Base-by-base conservation (phyloP, 768 basidiomycete genomes). In the Naganishia friedmannii region DNA sequence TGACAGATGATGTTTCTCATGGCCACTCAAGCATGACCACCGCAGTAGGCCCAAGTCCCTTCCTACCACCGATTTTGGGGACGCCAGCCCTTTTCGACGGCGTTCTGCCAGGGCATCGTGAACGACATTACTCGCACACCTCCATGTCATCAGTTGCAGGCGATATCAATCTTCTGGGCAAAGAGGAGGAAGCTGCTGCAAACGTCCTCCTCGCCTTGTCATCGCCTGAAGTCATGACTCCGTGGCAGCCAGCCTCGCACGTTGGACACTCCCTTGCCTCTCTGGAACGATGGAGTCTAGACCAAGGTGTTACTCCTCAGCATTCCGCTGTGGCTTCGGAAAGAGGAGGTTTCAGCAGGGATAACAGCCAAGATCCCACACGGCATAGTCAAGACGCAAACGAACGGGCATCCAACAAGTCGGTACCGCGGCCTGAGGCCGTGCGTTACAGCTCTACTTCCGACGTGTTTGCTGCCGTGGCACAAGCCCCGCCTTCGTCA, bases 111-210 rank as follows among this genome's bases (percentile, higher is more conserved):
- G 10, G 32, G 23, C 21, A 29, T 34, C 48, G 31, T 26, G 39
- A 45, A 28, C 23, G 60, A 23, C 60, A 46, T 46, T 46, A 51
- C 32, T 46, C 56, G 32, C 68, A 9, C 29, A 31, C 32, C 4
- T 46, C 46, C 2, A 46, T 57, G 13, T 60, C 68, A 9, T 69
- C 68, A 26, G 29, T 32, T 4, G 42, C 51, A 10, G 39, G 42
- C 19, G 28, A 68, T 42, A 53, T 45, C 37, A 31, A 58, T 31
- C 55, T 32, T 37, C 54, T 60, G 39, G 45, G 56, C 17, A 57
- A 58, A 26, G 68, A 69, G 10, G 68, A 69, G 51, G 55, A 69
- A 65, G 69, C 57, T 34, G 69, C 69, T 17, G 69, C 69, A 8
- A 65, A 65, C 32, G 58, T 70, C 21, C 45, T 70, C 5, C 34